A percentile compares a stretch with the other conserved stretches of the same genome.
These are phyloP conservation scores for Aspergillus quadrilineatus DNA, from an alignment of 2,329 filamentous ascomycete genomes.

Conservation along the genomic window DNA sequence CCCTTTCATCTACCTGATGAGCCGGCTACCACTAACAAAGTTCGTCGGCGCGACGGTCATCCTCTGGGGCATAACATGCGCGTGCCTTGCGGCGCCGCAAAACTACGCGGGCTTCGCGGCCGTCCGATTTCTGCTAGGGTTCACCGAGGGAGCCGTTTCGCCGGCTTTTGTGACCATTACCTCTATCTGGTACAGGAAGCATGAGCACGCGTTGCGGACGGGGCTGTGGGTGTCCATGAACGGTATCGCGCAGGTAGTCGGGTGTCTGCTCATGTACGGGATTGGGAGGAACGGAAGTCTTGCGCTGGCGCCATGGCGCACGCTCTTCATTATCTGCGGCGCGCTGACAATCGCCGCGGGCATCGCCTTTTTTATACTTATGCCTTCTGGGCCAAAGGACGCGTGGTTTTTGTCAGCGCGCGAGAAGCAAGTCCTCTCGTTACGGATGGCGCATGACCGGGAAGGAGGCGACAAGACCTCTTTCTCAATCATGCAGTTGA, in stretches of 20 bases:
- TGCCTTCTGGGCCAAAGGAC: constrained; percentile 42
- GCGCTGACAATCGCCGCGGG: constrained; percentile 44
- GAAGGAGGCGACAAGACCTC: constrained; percentile 45
- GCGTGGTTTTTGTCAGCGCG: constrained; percentile 49
- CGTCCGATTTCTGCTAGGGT: not conserved
- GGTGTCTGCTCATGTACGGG: constrained; percentile 6
- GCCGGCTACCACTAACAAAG: not conserved
- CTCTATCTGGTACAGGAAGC: constrained; percentile 37
- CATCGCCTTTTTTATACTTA: constrained; percentile 42
- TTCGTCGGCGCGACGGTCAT: not conserved
- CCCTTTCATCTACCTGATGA: not conserved
- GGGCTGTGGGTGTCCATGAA: constrained; percentile 15
- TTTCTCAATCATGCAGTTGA: constrained; percentile 47
- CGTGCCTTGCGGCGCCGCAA: not conserved
- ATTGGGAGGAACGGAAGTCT: not conserved
- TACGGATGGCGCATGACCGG: constrained; percentile 37
- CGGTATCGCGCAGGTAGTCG: constrained; percentile 4
- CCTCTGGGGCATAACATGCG: not conserved
- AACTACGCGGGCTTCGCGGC: not conserved
- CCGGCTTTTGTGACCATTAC: constrained; percentile 48
- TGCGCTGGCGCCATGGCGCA: constrained; percentile 41
- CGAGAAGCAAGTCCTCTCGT: constrained; percentile 45
- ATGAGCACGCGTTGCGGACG: constrained; percentile 33
- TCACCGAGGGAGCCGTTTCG: constrained; percentile 12
- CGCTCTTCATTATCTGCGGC: constrained; percentile 50